A percentile compares a stretch with the other conserved stretches of the same genome.
Conservation (phyloP, 768 basidiomycete genomes). For the Saitozyma podzolica region DNA sequence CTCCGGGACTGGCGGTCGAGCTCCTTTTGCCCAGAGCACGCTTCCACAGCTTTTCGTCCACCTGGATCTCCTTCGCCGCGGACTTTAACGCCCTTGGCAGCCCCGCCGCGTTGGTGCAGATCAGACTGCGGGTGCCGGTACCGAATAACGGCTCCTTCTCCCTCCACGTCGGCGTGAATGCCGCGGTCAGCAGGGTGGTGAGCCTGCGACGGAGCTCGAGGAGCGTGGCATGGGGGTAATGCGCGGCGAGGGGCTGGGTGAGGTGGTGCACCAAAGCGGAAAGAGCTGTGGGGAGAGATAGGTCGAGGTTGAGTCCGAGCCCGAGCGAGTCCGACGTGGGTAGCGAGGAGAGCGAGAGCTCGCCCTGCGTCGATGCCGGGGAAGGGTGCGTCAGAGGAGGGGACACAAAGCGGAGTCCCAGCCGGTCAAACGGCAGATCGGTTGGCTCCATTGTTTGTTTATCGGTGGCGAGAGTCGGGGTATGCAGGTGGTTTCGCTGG, state of each 20-base stretch:
- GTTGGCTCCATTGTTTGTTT: too few species aligned
- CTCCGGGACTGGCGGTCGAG: slow-evolving; percentile 3
- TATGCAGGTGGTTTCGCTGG: too few species aligned
- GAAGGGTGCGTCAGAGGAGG: not conserved
- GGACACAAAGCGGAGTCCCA: not conserved
- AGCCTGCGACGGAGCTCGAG: slow-evolving; percentile 27
- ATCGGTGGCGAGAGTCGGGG: too few species aligned
- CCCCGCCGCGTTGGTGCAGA: slow-evolving; percentile 33
- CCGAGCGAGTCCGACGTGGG: not conserved
- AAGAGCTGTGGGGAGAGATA: slow-evolving; percentile 37
- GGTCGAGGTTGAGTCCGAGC: slow-evolving; percentile 17
- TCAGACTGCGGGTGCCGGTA: slow-evolving; percentile 48
- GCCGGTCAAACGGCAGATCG: slow-evolving; percentile 7
- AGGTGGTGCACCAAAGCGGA: slow-evolving; percentile 37
- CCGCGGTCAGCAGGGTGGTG: slow-evolving; percentile 15
- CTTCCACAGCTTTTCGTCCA: slow-evolving; percentile 43
- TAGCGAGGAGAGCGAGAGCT: too few species aligned
- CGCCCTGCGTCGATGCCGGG: too few species aligned
- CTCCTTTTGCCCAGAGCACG: slow-evolving; percentile 22
- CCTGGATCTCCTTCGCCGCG: slow-evolving; percentile 26
- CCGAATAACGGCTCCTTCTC: slow-evolving; percentile 35
- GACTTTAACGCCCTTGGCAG: slow-evolving; percentile 37
- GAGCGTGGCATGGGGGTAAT: slow-evolving; percentile 34
- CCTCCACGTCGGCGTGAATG: slow-evolving; percentile 45
- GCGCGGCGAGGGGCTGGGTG: slow-evolving; percentile 28